phyloP scores from a whole-genome alignment of 768 basidiomycete species.

The Naganishia friedmannii region DNA sequence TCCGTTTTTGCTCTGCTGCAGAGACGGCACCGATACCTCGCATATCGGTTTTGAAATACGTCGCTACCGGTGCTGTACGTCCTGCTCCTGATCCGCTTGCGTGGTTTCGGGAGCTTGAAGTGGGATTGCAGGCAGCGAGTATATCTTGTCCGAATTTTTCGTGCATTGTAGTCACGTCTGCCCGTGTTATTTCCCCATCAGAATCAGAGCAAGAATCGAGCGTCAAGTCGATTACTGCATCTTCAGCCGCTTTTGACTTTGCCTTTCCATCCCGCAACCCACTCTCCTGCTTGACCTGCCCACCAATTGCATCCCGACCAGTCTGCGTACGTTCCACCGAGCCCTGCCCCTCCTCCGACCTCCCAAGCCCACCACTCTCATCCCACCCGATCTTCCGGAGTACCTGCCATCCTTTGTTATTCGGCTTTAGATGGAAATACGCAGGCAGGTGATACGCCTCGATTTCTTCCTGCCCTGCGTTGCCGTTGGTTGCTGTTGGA shows the following conservation, averaged over 20 bases:
- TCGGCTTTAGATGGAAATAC: constrained; percentile 26
- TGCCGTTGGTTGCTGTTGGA: neutral
- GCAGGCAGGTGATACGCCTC: constrained; percentile 20
- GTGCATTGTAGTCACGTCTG: too few relatives aligned
- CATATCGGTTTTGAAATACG: constrained; percentile 28
- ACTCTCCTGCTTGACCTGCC: constrained; percentile 9
- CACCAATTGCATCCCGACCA: neutral
- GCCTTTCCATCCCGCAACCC: neutral
- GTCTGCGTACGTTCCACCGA: neutral
- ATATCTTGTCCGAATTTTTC: neutral
- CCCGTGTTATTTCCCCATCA: neutral
- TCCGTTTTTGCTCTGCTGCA: neutral
- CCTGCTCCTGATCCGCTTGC: constrained; percentile 1
- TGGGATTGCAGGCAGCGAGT: neutral
- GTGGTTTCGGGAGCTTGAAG: neutral
- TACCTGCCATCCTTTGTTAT: constrained; percentile 28
- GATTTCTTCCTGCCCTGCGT: neutral
- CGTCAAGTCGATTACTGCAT: constrained; percentile 19
- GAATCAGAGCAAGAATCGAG: constrained; percentile 24
- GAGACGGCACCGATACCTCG: constrained; percentile 27
- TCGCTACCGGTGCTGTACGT: constrained; percentile 28
- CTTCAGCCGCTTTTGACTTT: neutral
- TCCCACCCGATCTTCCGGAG: constrained; percentile 30
- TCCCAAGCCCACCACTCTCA: constrained; percentile 29
- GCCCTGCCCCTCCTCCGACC: neutral